Evolutionary conservation across 305 asterid species (phyloP).

Genomic region (Rubia peregrina): DNA sequence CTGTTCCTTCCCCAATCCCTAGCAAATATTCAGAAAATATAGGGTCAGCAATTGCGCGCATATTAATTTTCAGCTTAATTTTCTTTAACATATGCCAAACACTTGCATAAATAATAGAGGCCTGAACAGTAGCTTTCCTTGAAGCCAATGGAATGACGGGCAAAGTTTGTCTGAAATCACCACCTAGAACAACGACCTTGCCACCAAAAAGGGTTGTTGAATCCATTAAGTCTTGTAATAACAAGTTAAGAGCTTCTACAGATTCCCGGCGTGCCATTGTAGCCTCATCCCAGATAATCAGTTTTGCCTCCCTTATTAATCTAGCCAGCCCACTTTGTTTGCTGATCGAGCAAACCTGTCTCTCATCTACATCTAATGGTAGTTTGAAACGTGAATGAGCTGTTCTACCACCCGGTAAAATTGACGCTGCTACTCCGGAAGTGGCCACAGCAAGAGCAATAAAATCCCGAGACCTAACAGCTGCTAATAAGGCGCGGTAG

Average conservation of each 20-base stretch:
- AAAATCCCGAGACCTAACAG: not conserved
- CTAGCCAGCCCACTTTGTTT: too few species aligned
- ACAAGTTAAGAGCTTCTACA: not conserved
- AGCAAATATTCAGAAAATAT: not conserved
- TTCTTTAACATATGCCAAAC: not conserved
- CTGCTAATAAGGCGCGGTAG: not conserved
- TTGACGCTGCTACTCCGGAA: not conserved
- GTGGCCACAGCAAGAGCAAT: not conserved
- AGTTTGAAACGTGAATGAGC: too few species aligned
- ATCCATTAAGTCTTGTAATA: not conserved
- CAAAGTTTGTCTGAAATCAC: not conserved
- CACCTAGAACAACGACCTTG: not conserved
- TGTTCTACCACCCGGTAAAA: too few species aligned
- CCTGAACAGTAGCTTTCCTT: not conserved
- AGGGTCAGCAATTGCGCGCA: not conserved
- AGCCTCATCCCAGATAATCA: too few species aligned
- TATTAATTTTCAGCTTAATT: not conserved
- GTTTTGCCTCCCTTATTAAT: too few species aligned
- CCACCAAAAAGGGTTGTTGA: not conserved
- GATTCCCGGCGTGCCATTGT: not conserved
- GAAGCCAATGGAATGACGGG: not conserved
- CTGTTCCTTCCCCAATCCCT: not conserved
- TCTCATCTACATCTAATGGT: too few species aligned
- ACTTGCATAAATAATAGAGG: not conserved
- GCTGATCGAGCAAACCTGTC: too few species aligned